Base-by-base conservation (phyloP, 2,329 filamentous ascomycete genomes). In the Penicillium capsulatum region DNA sequence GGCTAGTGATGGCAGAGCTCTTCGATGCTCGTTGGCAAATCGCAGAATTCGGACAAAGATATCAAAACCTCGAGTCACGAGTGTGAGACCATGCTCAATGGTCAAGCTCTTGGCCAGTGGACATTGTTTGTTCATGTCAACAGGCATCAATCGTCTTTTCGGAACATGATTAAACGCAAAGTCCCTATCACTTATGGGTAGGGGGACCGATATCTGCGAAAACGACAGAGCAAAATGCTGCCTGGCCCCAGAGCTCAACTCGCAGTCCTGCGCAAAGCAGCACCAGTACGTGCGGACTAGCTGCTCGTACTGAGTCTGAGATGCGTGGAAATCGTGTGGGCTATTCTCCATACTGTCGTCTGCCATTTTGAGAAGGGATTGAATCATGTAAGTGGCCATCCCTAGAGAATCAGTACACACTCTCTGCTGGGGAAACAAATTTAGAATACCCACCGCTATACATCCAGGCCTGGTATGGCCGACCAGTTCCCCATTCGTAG, bases 371-470 rank as follows among this genome's bases (percentile, higher is more conserved):
- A 65, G 40, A 11, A 65, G 51, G 1, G 59, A 63, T 36, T 65
- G 61, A 10, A 65, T 63, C 61, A 65, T 65, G 28, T 65, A 65
- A 0, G 61, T 65, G 4, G 61, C 61, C 61, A 65, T 65, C 11
- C 61, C 60, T 64, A 17, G 5, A 14, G 3, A 27, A 19, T 54
- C n/a, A 53, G 38, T 8, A 7, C 15, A 33, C 14, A 34, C 6
- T 20, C 3, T 17, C 4, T 3, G 4, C 7, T 2, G 17, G 16
- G 16, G 14, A 28, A 14, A 13, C 17, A 15, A 7, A n/a, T 13
- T 14, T 17, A 1, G 3, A n/a, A 28, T 6, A 45, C 48, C 13
- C 47, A 63, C 61, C 61, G 31, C 61, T 65, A 37, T 64, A 65
- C 61, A 65, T 65, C 61, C 61, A 65, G 2, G 61, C 61, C 30